Evolutionary conservation across 2,329 filamentous ascomycete genomes (phyloP).

Genomic region (Pseudocercospora fijiensis): DNA sequence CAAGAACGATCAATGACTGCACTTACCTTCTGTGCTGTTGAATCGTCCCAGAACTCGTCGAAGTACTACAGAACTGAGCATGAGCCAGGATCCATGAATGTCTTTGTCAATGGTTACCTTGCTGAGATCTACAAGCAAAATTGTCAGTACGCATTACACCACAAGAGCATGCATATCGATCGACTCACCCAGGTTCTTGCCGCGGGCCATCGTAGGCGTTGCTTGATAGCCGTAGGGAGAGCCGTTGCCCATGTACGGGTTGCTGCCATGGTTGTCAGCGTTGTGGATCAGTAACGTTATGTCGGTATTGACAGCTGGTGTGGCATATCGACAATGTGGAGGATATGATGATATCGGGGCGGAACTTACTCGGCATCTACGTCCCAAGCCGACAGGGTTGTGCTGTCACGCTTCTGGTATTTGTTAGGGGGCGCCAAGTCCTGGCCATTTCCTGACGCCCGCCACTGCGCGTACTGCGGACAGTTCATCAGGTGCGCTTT

Average conservation of each 20-base stretch:
- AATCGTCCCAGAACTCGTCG: constrained; percentile 36
- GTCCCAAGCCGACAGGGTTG: constrained; percentile 23
- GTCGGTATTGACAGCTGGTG: not conserved
- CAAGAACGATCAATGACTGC: not conserved
- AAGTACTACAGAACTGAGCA: constrained; percentile 25
- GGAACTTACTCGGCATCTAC: constrained; percentile 27
- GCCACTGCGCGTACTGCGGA: constrained; percentile 33
- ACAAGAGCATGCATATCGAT: not conserved
- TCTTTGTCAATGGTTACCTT: constrained; percentile 20
- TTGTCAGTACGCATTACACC: not conserved
- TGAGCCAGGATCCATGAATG: not conserved
- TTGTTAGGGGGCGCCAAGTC: constrained; percentile 35
- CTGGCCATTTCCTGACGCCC: constrained; percentile 36
- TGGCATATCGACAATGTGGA: not conserved
- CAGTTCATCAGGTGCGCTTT: constrained; percentile 36
- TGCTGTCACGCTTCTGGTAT: constrained; percentile 34
- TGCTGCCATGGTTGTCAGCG: constrained; percentile 13
- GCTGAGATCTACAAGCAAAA: constrained; percentile 18
- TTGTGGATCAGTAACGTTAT: constrained; percentile 3
- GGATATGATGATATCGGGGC: not conserved
- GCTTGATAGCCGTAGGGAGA: constrained; percentile 19
- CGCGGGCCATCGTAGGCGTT: constrained; percentile 29
- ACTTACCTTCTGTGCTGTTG: constrained; percentile 32
- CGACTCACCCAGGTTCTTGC: constrained; percentile 26
- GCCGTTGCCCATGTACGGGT: constrained; percentile 20